Evolutionary conservation across 805 yeast genomes (phyloP), one percentile per base, ranked within the genome.

Genomic region (Priceomyces haplophilus): DNA sequence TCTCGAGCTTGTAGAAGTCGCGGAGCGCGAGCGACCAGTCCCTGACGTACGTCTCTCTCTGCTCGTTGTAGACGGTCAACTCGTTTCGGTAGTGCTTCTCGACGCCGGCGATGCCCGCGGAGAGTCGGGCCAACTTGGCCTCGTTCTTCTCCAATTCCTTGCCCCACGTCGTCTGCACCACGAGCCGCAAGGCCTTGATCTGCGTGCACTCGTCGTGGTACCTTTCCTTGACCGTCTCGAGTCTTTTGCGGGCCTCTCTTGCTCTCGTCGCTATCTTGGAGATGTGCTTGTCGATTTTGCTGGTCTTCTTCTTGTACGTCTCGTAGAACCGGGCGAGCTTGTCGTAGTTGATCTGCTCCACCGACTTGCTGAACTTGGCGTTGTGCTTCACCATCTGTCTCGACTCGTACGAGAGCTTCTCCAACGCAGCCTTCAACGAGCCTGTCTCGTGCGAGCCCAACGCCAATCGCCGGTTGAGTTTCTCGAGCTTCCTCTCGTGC

Each of bases 1-100:
- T 78, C 56, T 88, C 96, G 37, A 85, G 61, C 41, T 67, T 74
- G 61, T 88, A 89, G 48, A 83, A 69, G 47, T 75, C 76, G 48
- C 74, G 79, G 35, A 87, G 75, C 0, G 85, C 72, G 4, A 69
- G 56, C 44, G 73, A 69, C 96, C 96, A 88, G 51, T 87, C 89
- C 23, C 78, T 64, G 42, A 77, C 74, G 83, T 88, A 88, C 2
- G 73, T 60, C 29, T 82, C 84, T 47, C 78, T 74, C 15, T 80
- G 57, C 34, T 80, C 80, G 15, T 78, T 76, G 49, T 78, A 75
- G 15, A 72, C 73, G 13, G 73, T 65, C 24, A 82, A 69, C 1
- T 80, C 65, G 4, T 70, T 62, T 54, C 78, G 83, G 56, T 85
- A 88, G 37, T 81, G 82, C 3, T 78, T 64, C 45, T 79, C 76